Conservation (phyloP, 306 rosid genomes). For the Acacia confusa region DNA sequence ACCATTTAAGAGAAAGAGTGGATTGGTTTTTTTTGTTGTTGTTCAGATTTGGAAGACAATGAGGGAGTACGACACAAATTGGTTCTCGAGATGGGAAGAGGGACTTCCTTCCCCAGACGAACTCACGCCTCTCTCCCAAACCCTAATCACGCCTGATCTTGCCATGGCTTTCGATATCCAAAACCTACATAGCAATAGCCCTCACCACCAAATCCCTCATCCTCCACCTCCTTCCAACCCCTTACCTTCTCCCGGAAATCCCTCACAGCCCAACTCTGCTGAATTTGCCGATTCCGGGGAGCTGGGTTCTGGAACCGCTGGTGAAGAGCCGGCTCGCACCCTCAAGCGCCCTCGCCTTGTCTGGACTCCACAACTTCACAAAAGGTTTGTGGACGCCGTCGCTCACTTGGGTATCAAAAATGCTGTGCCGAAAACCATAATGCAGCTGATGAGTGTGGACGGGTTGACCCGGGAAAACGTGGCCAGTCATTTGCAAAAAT, state of each 20-base stretch:
- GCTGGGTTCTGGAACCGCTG: conserved; percentile 75
- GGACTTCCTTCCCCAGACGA: conserved; percentile 80
- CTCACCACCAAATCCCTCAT: conserved; percentile 39
- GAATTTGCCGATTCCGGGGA: conserved; percentile 88
- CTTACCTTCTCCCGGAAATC: conserved; percentile 43
- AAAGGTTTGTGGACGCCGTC: conserved; percentile 91
- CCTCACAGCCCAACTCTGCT: conserved; percentile 63
- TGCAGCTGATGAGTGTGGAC: conserved; percentile 99
- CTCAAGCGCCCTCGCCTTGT: conserved; percentile 93
- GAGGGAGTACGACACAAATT: conserved; percentile 91
- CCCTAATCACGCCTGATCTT: conserved; percentile 96
- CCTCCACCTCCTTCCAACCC: conserved; percentile 43
- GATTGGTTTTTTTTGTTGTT: conserved; percentile 33
- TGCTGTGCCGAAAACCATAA: conserved; percentile 97
- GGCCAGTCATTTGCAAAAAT: conserved; percentile 93
- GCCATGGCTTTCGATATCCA: conserved; percentile 88
- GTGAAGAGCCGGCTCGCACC: conserved; percentile 94
- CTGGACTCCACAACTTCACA: conserved; percentile 98
- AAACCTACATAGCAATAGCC: conserved; percentile 42
- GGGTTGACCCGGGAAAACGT: conserved; percentile 97
- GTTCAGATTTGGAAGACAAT: conserved; percentile 39
- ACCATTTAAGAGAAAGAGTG: neutral
- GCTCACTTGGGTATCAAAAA: conserved; percentile 93
- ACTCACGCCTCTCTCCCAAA: conserved; percentile 87
- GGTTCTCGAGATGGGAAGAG: conserved; percentile 91